Evolutionary conservation across 257 asterid genomes (phyloP).

Genomic region (Jacaranda copaia): DNA sequence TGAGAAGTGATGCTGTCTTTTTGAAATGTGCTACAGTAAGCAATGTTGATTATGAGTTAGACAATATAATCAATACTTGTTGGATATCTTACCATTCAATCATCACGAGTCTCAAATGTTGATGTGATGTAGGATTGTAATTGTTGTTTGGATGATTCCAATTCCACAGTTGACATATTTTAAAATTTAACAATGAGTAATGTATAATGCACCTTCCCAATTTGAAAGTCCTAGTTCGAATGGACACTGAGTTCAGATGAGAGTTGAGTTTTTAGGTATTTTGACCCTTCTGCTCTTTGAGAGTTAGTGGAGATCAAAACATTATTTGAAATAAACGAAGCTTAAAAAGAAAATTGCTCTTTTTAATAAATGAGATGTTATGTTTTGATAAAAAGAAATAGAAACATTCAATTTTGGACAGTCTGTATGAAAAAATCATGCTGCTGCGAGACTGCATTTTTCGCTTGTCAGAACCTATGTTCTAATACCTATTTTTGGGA

Average conservation of each 20-base stretch:
- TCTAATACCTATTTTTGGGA: not conserved
- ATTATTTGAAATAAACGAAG: not conserved
- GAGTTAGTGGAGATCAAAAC: too few species aligned
- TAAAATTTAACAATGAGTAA: not conserved
- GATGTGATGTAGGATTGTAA: constrained; percentile 18
- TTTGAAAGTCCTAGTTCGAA: not conserved
- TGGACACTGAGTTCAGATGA: not conserved
- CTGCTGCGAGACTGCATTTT: constrained; percentile 4
- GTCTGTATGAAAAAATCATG: not conserved
- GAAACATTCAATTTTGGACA: not conserved
- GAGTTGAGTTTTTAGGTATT: constrained; percentile 1
- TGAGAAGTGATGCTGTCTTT: constrained; percentile 14
- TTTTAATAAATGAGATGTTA: not conserved
- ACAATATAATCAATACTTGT: constrained; percentile 1
- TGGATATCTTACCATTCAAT: constrained; percentile 14
- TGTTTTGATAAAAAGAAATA: not conserved
- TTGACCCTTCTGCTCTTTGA: not conserved
- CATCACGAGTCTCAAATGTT: constrained; percentile 3
- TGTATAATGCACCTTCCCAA: constrained; percentile 6
- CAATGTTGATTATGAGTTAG: constrained; percentile 11
- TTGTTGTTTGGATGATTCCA: not conserved
- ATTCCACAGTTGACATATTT: not conserved
- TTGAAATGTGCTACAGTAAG: constrained; percentile 22
- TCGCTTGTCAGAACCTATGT: constrained; percentile 9
- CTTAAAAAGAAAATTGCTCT: not conserved